These are phyloP conservation scores for Fusarium sp. DNA, from an alignment of 2,329 filamentous ascomycete genomes.

Conservation along the genomic window DNA sequence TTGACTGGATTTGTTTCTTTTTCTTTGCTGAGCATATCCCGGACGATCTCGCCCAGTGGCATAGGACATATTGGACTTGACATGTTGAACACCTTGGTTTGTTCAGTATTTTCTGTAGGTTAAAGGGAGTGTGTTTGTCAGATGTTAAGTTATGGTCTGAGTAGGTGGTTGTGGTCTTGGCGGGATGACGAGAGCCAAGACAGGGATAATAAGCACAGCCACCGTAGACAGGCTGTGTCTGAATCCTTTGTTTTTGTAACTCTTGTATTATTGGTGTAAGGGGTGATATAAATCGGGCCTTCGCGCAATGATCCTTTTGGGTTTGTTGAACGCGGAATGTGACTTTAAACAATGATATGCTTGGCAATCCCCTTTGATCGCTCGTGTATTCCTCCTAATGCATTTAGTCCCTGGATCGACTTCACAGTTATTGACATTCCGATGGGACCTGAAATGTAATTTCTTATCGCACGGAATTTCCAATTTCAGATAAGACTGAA, in stretches of 20 bases:
- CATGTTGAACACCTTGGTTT: slow-evolving; percentile 22
- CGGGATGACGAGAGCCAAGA: slow-evolving; percentile 12
- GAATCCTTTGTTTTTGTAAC: not conserved
- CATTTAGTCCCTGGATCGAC: not conserved
- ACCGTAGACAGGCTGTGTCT: not conserved
- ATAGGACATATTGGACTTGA: slow-evolving; percentile 30
- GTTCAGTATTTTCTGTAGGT: not conserved
- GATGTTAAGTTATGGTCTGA: not conserved
- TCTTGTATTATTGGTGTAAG: not conserved
- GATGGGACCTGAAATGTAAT: not conserved
- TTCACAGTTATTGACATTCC: not conserved
- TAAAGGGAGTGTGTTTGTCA: not conserved
- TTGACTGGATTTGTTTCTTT: slow-evolving; percentile 31
- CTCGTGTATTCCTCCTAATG: not conserved
- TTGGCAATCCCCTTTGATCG: not conserved
- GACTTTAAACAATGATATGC: not conserved
- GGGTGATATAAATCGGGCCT: not conserved
- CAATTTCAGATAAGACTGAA: not conserved
- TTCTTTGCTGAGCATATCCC: slow-evolving; percentile 23
- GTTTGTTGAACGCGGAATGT: not conserved
- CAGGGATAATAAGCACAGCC: slow-evolving; percentile 7
- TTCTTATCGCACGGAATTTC: not conserved
- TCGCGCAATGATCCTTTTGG: not conserved
- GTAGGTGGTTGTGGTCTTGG: slow-evolving; percentile 15
- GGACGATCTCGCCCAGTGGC: slow-evolving; percentile 21